Evolutionary conservation across 179 eudicot species (phyloP).

Genomic region (Spergularia azorica): DNA sequence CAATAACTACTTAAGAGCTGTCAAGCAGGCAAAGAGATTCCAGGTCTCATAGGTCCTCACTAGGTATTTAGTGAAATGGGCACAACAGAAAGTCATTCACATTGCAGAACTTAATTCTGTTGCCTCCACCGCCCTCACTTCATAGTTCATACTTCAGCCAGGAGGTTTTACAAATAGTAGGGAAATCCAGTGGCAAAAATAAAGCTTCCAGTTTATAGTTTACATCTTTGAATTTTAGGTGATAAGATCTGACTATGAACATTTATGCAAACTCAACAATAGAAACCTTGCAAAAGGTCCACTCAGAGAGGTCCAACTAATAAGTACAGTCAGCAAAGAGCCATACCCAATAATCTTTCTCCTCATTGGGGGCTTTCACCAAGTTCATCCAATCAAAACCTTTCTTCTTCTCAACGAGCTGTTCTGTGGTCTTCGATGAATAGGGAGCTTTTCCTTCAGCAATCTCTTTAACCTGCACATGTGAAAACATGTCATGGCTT

Average conservation of each 20-base stretch:
- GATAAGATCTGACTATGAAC: neutral
- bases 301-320: slow-evolving; percentile 1
- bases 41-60: too few species aligned
- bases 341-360: slow-evolving; percentile 96
- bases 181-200: neutral
- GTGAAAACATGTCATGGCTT: slow-evolving; percentile 8
- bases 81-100: too few species aligned
- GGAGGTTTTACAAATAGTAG: neutral
- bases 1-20: neutral
- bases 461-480: slow-evolving; percentile 80
- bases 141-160: neutral
- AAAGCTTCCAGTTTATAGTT: neutral
- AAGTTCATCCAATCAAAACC: slow-evolving; percentile 88
- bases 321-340: slow-evolving; percentile 14
- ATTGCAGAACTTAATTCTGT: too few species aligned
- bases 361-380: slow-evolving; percentile 79
- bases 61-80: too few species aligned
- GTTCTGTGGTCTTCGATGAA: slow-evolving; percentile 53
- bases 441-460: slow-evolving; percentile 55
- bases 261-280: neutral
- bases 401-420: slow-evolving; percentile 71
- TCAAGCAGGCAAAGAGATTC: neutral
- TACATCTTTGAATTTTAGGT: neutral
- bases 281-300: neutral
- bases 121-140: too few species aligned